Percentiles rank a stretch among this genome's conserved stretches.
Conservation (phyloP, 371 early-diverging fungal species). For the Mortierella sp. region DNA sequence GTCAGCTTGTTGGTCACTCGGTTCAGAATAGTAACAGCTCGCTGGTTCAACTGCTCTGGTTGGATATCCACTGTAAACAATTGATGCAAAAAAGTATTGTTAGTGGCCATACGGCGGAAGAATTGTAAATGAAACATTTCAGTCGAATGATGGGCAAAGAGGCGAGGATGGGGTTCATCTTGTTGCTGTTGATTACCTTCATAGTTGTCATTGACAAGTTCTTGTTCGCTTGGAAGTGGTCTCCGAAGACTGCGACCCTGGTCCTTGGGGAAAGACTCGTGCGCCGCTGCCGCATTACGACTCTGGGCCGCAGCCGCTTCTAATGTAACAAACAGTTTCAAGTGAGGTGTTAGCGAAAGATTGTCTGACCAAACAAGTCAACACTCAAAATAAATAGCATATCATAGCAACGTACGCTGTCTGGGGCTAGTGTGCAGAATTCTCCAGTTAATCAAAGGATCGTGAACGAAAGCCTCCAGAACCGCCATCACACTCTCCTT, state of each 20-base stretch:
- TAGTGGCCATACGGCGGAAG: not conserved
- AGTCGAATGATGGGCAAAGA: not conserved
- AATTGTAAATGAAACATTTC: not conserved
- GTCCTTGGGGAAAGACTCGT: slow-evolving; percentile 38
- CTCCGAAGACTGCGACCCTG: slow-evolving; percentile 50
- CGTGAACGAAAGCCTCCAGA: slow-evolving; percentile 98
- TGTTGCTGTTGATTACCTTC: slow-evolving; percentile 27
- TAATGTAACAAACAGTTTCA: not conserved
- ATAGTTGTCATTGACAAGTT: slow-evolving; percentile 38
- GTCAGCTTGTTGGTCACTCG: slow-evolving; percentile 68
- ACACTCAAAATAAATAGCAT: not conserved
- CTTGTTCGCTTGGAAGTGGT: slow-evolving; percentile 47
- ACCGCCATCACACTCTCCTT: slow-evolving; percentile 99
- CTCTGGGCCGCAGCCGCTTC: slow-evolving; percentile 10
- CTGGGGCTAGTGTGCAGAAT: slow-evolving; percentile 60
- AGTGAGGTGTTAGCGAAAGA: not conserved
- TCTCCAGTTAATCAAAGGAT: slow-evolving; percentile 98
- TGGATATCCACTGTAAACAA: slow-evolving; percentile 24
- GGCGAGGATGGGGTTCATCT: not conserved
- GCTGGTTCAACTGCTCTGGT: slow-evolving; percentile 64
- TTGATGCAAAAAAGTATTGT: not conserved
- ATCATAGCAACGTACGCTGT: slow-evolving; percentile 35
- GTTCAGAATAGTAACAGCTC: slow-evolving; percentile 73
- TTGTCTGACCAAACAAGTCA: not conserved
- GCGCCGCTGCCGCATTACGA: slow-evolving; percentile 17